phyloP scores from a whole-genome alignment of 2,329 filamentous ascomycete genomes.

The Colletotrichum camelliae region DNA sequence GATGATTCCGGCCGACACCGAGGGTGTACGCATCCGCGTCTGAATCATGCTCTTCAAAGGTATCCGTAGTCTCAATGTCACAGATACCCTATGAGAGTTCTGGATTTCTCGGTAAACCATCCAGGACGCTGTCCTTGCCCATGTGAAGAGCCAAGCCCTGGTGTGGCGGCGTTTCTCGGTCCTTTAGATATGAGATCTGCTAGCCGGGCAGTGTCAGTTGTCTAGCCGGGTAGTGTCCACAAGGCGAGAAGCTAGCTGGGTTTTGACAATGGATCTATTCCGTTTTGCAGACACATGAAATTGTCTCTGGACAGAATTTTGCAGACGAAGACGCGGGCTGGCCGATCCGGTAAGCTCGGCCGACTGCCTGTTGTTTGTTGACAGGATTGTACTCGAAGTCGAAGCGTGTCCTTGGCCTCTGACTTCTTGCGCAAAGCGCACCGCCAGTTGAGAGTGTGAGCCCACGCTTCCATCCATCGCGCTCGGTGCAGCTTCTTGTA shows the following conservation, averaged over 20 bases:
- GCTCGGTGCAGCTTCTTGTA: no score
- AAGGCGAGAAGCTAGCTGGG: slow-evolving; percentile 77
- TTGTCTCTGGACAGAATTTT: slow-evolving; percentile 81
- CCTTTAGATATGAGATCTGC: slow-evolving; percentile 34
- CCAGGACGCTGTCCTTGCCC: slow-evolving; percentile 69
- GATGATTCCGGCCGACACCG: no score
- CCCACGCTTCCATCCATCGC: no score
- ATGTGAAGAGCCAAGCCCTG: slow-evolving; percentile 56
- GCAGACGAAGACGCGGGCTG: slow-evolving; percentile 84
- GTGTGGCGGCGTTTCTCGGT: slow-evolving; percentile 58
- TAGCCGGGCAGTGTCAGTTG: no score
- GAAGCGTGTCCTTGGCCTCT: slow-evolving; percentile 56
- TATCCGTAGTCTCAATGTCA: slow-evolving; percentile 71
- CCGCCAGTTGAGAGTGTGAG: no score
- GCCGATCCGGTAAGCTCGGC: slow-evolving; percentile 83
- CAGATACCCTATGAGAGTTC: slow-evolving; percentile 47
- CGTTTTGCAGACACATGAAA: slow-evolving; percentile 74
- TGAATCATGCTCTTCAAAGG: slow-evolving; percentile 73
- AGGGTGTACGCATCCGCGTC: slow-evolving; percentile 34
- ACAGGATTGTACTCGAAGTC: slow-evolving; percentile 84
- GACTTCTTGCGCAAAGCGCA: no score
- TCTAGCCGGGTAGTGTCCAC: slow-evolving; percentile 59
- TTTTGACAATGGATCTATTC: slow-evolving; percentile 81
- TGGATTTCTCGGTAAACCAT: slow-evolving; percentile 46
- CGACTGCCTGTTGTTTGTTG: slow-evolving; percentile 85